Conservation (phyloP, 768 basidiomycete genomes). For the Xerocomellus amylosporus region DNA sequence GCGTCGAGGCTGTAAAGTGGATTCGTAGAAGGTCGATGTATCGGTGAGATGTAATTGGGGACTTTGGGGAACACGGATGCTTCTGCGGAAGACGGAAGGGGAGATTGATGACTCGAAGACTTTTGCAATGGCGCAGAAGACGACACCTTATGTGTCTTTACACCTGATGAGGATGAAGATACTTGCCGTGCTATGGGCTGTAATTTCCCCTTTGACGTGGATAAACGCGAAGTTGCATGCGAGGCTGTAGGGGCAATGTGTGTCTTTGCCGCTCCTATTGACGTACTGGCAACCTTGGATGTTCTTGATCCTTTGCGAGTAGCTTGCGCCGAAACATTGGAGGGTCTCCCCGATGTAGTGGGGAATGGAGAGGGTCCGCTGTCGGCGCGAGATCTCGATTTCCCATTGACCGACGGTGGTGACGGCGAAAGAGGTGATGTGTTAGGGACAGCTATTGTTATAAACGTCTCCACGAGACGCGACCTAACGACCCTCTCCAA, state of each 20-base stretch:
- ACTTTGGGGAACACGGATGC: constrained; percentile 17
- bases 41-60: constrained; percentile 73
- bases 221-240: constrained; percentile 10
- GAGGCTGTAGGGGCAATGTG: constrained; percentile 5
- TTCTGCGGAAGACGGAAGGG: constrained; percentile 19
- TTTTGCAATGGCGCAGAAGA: constrained; percentile 25
- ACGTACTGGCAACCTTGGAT: constrained; percentile 11
- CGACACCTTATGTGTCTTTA: constrained; percentile 25
- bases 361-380: constrained; percentile 22
- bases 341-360: not conserved
- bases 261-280: constrained; percentile 17
- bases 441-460: constrained; percentile 50
- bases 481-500: constrained; percentile 71
- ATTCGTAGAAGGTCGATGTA: constrained; percentile 82
- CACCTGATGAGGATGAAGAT: constrained; percentile 14
- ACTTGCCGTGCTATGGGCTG: constrained; percentile 15
- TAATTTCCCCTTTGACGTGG: constrained; percentile 15
- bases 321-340: constrained; percentile 3
- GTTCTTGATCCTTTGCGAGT: constrained; percentile 14
- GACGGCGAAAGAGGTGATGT: constrained; percentile 25
- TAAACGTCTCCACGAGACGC: constrained; percentile 75
- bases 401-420: constrained; percentile 25
- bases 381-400: constrained; percentile 24
- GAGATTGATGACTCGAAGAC: constrained; percentile 24
- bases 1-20: constrained; percentile 68